These are phyloP conservation scores for Carex arenaria DNA, from an alignment of 202 grass and related monocot genomes.

Conservation along the genomic window DNA sequence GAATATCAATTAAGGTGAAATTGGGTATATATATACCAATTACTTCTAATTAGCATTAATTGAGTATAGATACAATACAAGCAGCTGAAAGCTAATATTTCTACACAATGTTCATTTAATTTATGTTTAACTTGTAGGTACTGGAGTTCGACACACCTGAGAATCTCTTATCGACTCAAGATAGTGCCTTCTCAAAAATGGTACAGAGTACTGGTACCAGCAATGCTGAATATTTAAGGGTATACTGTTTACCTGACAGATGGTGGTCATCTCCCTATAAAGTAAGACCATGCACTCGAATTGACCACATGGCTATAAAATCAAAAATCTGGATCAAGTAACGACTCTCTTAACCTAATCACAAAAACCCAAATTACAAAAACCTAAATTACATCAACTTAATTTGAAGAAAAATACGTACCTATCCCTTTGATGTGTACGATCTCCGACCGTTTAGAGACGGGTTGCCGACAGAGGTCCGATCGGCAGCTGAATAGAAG, in stretches of 20 bases:
- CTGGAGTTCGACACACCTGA: constrained; percentile 89
- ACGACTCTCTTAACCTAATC: too few species aligned
- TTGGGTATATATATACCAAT: not conserved
- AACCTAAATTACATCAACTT: too few species aligned
- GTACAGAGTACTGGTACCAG: constrained; percentile 92
- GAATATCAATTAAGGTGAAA: not conserved
- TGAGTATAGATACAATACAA: not conserved
- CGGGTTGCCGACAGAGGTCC: too few species aligned
- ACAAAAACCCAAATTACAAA: too few species aligned
- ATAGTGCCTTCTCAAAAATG: constrained; percentile 97
- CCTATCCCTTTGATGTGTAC: too few species aligned
- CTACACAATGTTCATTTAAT: not conserved
- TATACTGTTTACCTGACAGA: constrained; percentile 38
- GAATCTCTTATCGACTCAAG: constrained; percentile 74
- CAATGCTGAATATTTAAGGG: constrained; percentile 95
- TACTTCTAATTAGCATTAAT: not conserved
- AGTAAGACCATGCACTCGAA: too few species aligned
- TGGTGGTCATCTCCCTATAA: constrained; percentile 99
- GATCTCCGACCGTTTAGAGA: too few species aligned
- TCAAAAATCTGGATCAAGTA: too few species aligned
- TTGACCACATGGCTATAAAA: too few species aligned
- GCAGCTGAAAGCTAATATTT: not conserved
- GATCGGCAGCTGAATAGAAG: too few species aligned
- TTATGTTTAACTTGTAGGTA: constrained; percentile 38
- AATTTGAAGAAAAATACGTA: too few species aligned